These are phyloP conservation scores for Backusella luteola DNA, from an alignment of 192 early-diverging fungal species.

Conservation along the genomic window DNA sequence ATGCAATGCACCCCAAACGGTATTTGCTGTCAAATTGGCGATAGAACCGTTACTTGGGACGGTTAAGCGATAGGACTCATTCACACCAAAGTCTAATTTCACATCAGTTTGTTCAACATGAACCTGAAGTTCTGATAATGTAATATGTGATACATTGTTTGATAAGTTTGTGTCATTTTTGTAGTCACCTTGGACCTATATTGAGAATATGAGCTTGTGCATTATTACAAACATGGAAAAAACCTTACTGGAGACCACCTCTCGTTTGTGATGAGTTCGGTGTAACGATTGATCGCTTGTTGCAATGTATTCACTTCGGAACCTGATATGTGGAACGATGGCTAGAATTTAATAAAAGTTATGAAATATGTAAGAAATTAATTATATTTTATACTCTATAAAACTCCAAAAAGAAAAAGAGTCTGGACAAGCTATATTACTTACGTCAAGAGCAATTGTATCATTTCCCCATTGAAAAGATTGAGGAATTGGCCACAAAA, in stretches of 20 bases:
- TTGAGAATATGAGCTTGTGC: neutral
- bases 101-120: constrained; percentile 41
- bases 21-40: constrained; percentile 56
- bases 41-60: constrained; percentile 43
- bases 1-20: constrained; percentile 66
- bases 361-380: neutral
- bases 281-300: constrained; percentile 33
- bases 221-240: neutral
- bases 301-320: constrained; percentile 13
- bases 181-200: constrained; percentile 22
- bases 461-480: constrained; percentile 14
- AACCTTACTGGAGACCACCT: constrained; percentile 31
- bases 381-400: neutral
- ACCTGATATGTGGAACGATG: constrained; percentile 28
- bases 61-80: constrained; percentile 71
- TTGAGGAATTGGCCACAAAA: constrained; percentile 22
- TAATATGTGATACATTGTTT: neutral
- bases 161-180: neutral
- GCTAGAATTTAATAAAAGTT: neutral
- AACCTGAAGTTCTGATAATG: constrained; percentile 37
- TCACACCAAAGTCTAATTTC: constrained; percentile 55
- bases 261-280: constrained; percentile 25
- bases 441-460: constrained; percentile 10
- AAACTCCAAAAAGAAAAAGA: neutral
- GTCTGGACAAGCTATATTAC: neutral